These are phyloP conservation scores for Thermoascus crustaceus DNA, from an alignment of 2,329 filamentous ascomycete genomes.

Conservation along the genomic window DNA sequence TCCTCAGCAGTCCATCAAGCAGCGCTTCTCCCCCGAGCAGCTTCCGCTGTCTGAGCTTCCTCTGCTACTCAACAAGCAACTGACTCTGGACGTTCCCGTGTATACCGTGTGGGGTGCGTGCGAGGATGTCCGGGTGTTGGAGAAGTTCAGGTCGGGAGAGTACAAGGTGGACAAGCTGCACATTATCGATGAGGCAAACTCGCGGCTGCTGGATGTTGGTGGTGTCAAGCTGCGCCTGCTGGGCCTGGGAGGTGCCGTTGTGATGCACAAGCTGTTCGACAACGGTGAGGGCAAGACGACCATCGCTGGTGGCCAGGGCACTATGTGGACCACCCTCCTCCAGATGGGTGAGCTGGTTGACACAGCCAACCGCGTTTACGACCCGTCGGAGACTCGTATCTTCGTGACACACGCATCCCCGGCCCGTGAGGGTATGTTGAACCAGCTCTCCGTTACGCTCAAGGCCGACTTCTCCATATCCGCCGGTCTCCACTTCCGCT, in stretches of 20 bases:
- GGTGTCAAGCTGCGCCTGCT: slow-evolving; percentile 92
- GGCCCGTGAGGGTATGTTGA: slow-evolving; percentile 89
- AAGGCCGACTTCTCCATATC: slow-evolving; percentile 99
- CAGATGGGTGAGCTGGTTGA: slow-evolving; percentile 98
- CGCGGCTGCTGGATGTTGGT: slow-evolving; percentile 85
- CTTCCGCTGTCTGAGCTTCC: slow-evolving; percentile 89
- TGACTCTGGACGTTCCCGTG: slow-evolving; percentile 90
- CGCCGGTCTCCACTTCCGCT: slow-evolving; percentile 93
- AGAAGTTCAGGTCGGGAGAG: slow-evolving; percentile 94
- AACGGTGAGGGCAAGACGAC: slow-evolving; percentile 97
- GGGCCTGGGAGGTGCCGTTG: slow-evolving; percentile 88
- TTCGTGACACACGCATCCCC: slow-evolving; percentile 97
- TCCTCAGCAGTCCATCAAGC: slow-evolving; percentile 64
- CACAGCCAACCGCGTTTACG: slow-evolving; percentile 95
- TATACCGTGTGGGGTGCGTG: slow-evolving; percentile 99
- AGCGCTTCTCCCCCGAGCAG: slow-evolving; percentile 70
- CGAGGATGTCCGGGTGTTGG: slow-evolving; percentile 92
- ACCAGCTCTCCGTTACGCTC: slow-evolving; percentile 92
- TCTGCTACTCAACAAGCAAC: slow-evolving; percentile 75
- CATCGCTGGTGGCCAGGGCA: slow-evolving; percentile 94
- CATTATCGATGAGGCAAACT: slow-evolving; percentile 97
- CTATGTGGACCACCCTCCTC: slow-evolving; percentile 97
- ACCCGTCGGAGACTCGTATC: slow-evolving; percentile 91
- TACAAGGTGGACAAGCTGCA: slow-evolving; percentile 97
- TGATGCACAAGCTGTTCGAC: slow-evolving; percentile 99